A percentile compares a stretch with the other conserved stretches of the same genome.
phyloP scores from a whole-genome alignment of 306 rosid species.

The Styphnolobium japonicum region DNA sequence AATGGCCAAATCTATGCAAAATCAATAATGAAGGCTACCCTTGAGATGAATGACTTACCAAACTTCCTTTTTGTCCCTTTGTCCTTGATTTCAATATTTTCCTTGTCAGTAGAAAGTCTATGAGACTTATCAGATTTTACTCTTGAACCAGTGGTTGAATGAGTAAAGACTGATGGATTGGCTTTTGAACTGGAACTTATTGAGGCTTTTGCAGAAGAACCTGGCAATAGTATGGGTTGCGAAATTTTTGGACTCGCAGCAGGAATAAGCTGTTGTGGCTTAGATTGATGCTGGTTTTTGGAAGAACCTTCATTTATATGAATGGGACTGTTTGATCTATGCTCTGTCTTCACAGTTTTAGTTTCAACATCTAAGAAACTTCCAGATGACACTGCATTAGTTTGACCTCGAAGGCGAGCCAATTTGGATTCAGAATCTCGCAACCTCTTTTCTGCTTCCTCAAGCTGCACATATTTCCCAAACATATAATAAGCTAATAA shows the following conservation, averaged over 20 bases:
- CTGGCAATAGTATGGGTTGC: slow-evolving; percentile 24
- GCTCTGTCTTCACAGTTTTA: slow-evolving; percentile 43
- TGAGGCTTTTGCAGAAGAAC: slow-evolving; percentile 35
- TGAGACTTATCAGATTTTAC: slow-evolving; percentile 31
- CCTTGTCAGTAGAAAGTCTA: slow-evolving; percentile 32
- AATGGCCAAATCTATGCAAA: background rate
- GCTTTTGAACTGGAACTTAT: slow-evolving; percentile 31
- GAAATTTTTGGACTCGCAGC: slow-evolving; percentile 42
- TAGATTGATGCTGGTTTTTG: slow-evolving; percentile 28
- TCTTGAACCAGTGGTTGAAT: slow-evolving; percentile 23
- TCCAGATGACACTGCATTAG: slow-evolving; percentile 20
- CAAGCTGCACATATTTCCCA: slow-evolving; percentile 51
- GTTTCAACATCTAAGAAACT: slow-evolving; percentile 13
- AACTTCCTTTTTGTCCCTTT: slow-evolving; percentile 63
- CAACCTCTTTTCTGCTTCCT: slow-evolving; percentile 52
- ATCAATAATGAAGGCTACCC: background rate
- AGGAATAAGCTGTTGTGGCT: slow-evolving; percentile 47
- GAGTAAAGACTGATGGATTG: slow-evolving; percentile 33
- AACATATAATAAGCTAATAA: slow-evolving; percentile 22
- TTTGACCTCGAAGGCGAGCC: slow-evolving; percentile 49
- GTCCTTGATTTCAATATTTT: slow-evolving; percentile 32
- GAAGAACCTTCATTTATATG: slow-evolving; percentile 31
- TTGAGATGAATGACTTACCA: slow-evolving; percentile 45
- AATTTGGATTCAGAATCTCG: slow-evolving; percentile 48
- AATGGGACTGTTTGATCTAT: slow-evolving; percentile 39